Conservation (phyloP, 805 yeast species). For the Saccharomyces mikatae region DNA sequence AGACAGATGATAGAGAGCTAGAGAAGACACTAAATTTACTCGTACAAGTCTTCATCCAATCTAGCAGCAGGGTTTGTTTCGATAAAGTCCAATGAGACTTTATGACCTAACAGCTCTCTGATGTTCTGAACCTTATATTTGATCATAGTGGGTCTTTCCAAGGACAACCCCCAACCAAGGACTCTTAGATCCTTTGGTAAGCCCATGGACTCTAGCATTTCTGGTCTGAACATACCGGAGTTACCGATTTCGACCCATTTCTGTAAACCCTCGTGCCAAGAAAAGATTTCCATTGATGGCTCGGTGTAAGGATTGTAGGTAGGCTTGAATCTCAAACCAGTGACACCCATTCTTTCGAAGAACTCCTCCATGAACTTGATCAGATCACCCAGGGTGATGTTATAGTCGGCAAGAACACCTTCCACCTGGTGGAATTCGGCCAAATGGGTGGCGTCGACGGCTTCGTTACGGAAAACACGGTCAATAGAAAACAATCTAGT, state of each 20-base stretch:
- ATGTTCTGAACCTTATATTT: conserved; percentile 92
- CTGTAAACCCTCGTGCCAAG: conserved; percentile 87
- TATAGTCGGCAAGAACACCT: conserved; percentile 96
- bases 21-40: conserved; percentile 11
- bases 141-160: conserved; percentile 99
- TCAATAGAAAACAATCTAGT: conserved; percentile 90
- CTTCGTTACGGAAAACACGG: conserved; percentile 98
- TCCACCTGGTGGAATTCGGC: conserved; percentile 99
- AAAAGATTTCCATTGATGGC: conserved; percentile 95
- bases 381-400: conserved; percentile 88
- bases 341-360: conserved; percentile 95
- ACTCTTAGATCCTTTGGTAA: conserved; percentile 90
- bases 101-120: conserved; percentile 94
- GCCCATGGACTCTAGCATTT: conserved; percentile 98
- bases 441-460: conserved; percentile 97
- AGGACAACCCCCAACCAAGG: conserved; percentile 92
- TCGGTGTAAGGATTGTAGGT: conserved; percentile 99
- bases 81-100: conserved; percentile 87
- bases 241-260: conserved; percentile 99
- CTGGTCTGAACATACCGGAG: conserved; percentile 99
- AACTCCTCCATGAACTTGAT: conserved; percentile 98
- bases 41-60: conserved; percentile 65
- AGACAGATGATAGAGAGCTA: background rate
- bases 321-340: conserved; percentile 91
- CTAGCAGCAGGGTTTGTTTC: conserved; percentile 97